Evolutionary conservation across 495 filamentous ascomycete genomes (phyloP), one percentile per base, ranked within the genome.

Genomic region (Cercophora sp.): DNA sequence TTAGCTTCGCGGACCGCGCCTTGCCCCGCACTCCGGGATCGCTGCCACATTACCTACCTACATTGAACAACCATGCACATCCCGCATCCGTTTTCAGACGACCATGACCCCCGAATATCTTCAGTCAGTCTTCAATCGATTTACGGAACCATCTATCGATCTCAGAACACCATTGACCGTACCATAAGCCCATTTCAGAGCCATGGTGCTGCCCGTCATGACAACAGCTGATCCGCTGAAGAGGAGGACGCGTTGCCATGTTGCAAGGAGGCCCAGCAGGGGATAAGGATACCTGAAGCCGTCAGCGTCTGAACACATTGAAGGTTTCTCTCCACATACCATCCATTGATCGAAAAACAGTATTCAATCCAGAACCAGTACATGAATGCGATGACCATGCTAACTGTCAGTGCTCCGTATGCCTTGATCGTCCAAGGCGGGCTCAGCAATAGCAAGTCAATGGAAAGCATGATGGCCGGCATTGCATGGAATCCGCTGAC

Each of bases 311-410:
- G 27, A 9, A 54, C 13, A 39, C 1, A n/a, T 49, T 22, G 51
- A 37, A 37, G 20, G 25, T 9, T 9, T 19, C 8, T 10, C 18
- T 18, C 27, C 5, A 65, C 79, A 62, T 64, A 85, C 82, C 82
- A 91, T 62, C 88, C 87, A 58, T 95, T 95, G 46, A 79, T 70
- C 15, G 70, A 57, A 59, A 83, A 89, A 71, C 89, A 94, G 20
- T 77, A 77, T 64, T 96, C 89, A 5, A 95, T 79, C 91, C 91
- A 95, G 51, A 85, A 79, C 88, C 88, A 96, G 67, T 96, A 96
- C 11, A 72, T 68, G 48, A 89, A 80, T 1, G 88, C 88, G 51
- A 94, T 71, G 15, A 61, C 58, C 25, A 75, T 73, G 48, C 84
- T 89, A 35, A 90, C 55, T 0, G 74, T 73, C 36, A 91, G 70